phyloP scores from a whole-genome alignment of 2,329 filamentous ascomycete genomes.

The Gnomoniopsis sp. region DNA sequence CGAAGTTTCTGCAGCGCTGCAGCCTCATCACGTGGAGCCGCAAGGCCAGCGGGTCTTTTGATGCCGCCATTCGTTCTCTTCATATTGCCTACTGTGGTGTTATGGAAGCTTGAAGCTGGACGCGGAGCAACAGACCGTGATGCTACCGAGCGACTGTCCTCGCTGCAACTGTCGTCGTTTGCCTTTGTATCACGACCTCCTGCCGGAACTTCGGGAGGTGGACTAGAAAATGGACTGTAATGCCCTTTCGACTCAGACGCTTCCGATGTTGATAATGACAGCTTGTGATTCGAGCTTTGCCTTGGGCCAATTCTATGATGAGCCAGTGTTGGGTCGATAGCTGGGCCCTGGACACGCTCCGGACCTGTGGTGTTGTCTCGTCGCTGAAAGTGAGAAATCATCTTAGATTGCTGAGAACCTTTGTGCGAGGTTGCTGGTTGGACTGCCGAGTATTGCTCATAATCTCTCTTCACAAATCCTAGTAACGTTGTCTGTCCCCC shows the following conservation, averaged over 20 bases:
- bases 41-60: constrained; percentile 41
- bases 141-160: constrained; percentile 27
- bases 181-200: constrained; percentile 18
- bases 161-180: constrained; percentile 10
- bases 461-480: constrained; percentile 11
- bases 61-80: constrained; percentile 32
- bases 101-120: constrained; percentile 46
- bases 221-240: constrained; percentile 59
- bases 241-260: constrained; percentile 32
- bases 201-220: constrained; percentile 38
- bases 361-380: not conserved
- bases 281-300: constrained; percentile 30
- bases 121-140: constrained; percentile 27
- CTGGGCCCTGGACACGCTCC: not conserved
- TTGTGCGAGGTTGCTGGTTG: not conserved
- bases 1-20: constrained; percentile 47
- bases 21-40: constrained; percentile 34
- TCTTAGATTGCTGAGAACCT: not conserved
- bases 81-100: constrained; percentile 46
- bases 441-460: not conserved
- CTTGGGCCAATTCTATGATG: constrained; percentile 41
- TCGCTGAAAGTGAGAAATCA: not conserved
- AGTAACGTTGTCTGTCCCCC: constrained; percentile 11
- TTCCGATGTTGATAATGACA: constrained; percentile 24
- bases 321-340: constrained; percentile 12